A percentile compares a stretch with the other conserved stretches of the same genome.
Evolutionary conservation across 2,329 filamentous ascomycete species (phyloP).

Genomic region (Didymella segeticola): DNA sequence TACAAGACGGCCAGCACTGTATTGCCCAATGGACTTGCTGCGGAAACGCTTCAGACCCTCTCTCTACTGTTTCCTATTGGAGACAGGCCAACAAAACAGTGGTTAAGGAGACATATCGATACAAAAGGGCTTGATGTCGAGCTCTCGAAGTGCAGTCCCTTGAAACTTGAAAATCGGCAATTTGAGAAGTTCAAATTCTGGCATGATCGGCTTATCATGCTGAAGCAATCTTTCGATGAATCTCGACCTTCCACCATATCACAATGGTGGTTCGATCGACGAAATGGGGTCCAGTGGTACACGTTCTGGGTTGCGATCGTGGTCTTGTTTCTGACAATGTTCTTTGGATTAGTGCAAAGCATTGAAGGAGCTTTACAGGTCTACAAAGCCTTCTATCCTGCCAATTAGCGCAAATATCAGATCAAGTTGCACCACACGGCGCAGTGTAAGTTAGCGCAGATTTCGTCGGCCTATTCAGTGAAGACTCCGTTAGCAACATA

Average conservation of each 20-base stretch:
- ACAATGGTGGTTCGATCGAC: conserved; percentile 54
- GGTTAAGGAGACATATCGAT: conserved; percentile 18
- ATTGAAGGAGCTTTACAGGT: conserved; percentile 50
- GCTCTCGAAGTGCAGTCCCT: conserved; percentile 43
- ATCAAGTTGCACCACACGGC: no score
- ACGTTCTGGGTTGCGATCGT: conserved; percentile 56
- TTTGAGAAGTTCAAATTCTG: conserved; percentile 49
- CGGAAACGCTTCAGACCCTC: conserved; percentile 50
- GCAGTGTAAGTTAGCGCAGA: no score
- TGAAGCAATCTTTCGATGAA: conserved; percentile 54
- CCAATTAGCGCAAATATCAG: no score
- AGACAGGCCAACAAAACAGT: conserved; percentile 30
- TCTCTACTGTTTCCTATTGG: conserved; percentile 47
- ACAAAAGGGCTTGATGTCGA: no score
- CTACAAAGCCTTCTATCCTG: conserved; percentile 17
- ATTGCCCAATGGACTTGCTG: conserved; percentile 39
- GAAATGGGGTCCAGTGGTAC: conserved; percentile 53
- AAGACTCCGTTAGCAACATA: no score
- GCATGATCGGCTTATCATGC: conserved; percentile 52
- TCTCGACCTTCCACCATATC: conserved; percentile 44
- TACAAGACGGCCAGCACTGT: conserved; percentile 19
- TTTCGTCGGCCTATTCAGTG: no score
- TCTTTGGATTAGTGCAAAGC: conserved; percentile 56
- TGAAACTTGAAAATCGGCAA: conserved; percentile 44
- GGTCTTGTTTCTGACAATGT: conserved; percentile 46